These are phyloP conservation scores for Podospora fimiseda DNA, from an alignment of 495 filamentous ascomycete genomes.

Conservation along the genomic window DNA sequence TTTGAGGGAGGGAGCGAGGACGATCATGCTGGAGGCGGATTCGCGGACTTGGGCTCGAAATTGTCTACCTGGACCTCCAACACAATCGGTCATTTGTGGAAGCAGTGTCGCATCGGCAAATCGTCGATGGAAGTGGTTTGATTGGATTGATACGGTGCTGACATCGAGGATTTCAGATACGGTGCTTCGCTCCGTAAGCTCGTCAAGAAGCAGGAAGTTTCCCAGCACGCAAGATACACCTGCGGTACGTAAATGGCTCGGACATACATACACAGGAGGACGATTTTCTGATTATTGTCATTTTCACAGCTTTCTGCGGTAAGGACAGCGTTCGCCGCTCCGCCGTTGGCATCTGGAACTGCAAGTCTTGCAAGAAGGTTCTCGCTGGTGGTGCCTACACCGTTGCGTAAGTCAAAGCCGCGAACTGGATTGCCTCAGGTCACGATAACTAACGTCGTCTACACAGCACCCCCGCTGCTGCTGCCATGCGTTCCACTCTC, in stretches of 20 bases:
- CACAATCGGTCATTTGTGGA: constrained; percentile 8
- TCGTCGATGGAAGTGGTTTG: not conserved
- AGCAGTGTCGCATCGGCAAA: not conserved
- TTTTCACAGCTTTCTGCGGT: constrained; percentile 71
- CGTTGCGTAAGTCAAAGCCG: constrained; percentile 69
- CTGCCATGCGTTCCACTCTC: constrained; percentile 94
- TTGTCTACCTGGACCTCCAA: not conserved
- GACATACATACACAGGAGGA: not conserved
- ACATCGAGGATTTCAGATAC: constrained; percentile 53
- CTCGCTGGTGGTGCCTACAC: constrained; percentile 96
- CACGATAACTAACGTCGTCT: constrained; percentile 22
- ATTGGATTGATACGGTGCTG: constrained; percentile 11
- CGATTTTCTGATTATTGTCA: not conserved
- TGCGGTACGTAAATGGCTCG: constrained; percentile 65
- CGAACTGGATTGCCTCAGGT: not conserved
- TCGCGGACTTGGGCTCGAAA: too few relatives aligned
- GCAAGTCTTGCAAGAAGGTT: constrained; percentile 87
- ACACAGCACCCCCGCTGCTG: constrained; percentile 84
- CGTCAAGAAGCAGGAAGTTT: constrained; percentile 99
- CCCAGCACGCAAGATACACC: constrained; percentile 89
- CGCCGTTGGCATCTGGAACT: constrained; percentile 94
- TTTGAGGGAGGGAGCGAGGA: too few relatives aligned
- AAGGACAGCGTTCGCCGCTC: constrained; percentile 90
- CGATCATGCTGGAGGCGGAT: too few relatives aligned
- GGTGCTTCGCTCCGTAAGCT: constrained; percentile 99